Evolutionary conservation across 352 stramenopile species (phyloP).

Genomic region (Phytophthora podocarpi): DNA sequence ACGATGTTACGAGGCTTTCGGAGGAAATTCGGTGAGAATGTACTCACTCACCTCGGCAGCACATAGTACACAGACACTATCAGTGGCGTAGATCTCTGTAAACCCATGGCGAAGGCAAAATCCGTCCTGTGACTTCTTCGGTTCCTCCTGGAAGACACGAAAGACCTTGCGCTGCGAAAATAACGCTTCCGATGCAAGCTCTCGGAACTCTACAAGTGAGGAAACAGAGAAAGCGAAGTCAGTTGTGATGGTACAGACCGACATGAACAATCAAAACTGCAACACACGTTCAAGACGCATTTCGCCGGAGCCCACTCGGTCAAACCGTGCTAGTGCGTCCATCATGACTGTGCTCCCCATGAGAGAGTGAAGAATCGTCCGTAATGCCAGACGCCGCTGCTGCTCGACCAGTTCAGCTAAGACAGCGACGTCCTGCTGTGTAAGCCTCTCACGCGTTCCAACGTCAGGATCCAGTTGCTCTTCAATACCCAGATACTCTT

Average conservation of each 20-base stretch:
- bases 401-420: conserved; percentile 35
- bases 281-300: conserved; percentile 62
- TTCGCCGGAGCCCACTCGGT: conserved; percentile 52
- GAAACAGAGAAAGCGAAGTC: too few species aligned
- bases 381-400: conserved; percentile 24
- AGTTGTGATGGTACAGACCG: too few species aligned
- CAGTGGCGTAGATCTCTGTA: conserved; percentile 41
- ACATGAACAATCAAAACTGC: too few species aligned
- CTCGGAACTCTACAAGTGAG: conserved; percentile 50
- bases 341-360: conserved; percentile 49
- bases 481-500: conserved; percentile 1
- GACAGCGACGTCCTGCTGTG: conserved; percentile 15
- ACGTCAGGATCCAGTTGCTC: conserved; percentile 22
- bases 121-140: conserved; percentile 22
- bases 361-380: conserved; percentile 43
- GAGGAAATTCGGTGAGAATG: background rate
- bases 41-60: conserved; percentile 49
- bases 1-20: background rate
- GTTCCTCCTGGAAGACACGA: conserved; percentile 44
- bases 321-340: conserved; percentile 52
- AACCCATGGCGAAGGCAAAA: conserved; percentile 71
- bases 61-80: conserved; percentile 58
- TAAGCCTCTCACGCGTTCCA: conserved; percentile 28
- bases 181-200: conserved; percentile 46
- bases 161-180: conserved; percentile 32